These are phyloP conservation scores for Trametes cingulata DNA, from an alignment of 768 basidiomycete species.

Conservation along the genomic window DNA sequence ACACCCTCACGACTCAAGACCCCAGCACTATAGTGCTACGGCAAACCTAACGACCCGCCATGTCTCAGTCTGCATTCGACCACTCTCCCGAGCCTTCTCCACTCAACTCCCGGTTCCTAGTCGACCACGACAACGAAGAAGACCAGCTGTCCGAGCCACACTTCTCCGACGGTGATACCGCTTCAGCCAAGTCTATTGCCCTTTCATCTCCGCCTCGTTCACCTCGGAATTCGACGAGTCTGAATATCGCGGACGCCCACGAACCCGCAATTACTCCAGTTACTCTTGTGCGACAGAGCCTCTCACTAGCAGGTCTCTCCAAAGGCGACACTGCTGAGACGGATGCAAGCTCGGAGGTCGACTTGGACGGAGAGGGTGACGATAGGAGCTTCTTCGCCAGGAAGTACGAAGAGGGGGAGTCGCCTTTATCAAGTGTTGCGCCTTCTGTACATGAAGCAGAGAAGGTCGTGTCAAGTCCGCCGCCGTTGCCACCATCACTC, in stretches of 20 bases:
- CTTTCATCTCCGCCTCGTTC: constrained; percentile 67
- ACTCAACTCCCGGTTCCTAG: constrained; percentile 25
- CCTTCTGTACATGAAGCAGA: constrained; percentile 49
- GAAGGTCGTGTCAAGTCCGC: constrained; percentile 28
- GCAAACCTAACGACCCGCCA: constrained; percentile 1
- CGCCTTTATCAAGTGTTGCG: constrained; percentile 52
- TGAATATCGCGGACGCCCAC: constrained; percentile 17
- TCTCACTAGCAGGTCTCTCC: constrained; percentile 20
- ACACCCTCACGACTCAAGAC: neutral
- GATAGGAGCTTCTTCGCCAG: constrained; percentile 52
- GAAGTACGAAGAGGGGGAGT: constrained; percentile 42
- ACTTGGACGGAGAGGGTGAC: constrained; percentile 42
- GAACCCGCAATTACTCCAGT: constrained; percentile 27
- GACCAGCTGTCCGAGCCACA: constrained; percentile 22
- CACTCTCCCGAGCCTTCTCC: constrained; percentile 21
- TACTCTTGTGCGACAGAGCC: constrained; percentile 25
- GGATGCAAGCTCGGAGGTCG: constrained; percentile 45
- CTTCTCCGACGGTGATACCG: constrained; percentile 64
- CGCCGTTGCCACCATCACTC: constrained; percentile 13
- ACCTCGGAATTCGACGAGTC: constrained; percentile 35
- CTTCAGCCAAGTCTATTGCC: constrained; percentile 76
- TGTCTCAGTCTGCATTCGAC: constrained; percentile 21
- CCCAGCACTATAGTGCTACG: neutral
- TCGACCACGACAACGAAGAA: constrained; percentile 23
- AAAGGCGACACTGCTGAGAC: constrained; percentile 42